These are phyloP conservation scores for Pugionium dolabratum DNA, from an alignment of 345 rosid genomes.

Conservation along the genomic window DNA sequence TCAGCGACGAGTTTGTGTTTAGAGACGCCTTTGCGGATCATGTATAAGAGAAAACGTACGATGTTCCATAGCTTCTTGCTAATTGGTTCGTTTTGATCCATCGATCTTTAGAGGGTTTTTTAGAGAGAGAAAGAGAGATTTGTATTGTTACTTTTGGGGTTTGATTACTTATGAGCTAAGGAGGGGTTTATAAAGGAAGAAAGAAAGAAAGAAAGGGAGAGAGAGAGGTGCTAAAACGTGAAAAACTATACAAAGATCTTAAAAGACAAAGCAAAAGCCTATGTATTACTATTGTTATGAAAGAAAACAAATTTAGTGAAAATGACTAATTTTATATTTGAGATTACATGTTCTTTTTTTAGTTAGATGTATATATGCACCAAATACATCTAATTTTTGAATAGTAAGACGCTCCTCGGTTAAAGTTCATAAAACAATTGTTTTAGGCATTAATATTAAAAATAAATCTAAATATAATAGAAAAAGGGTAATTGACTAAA, in stretches of 20 bases:
- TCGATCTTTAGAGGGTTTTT: conserved; percentile 17
- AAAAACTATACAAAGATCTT: conserved; percentile 29
- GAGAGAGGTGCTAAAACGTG: conserved; percentile 32
- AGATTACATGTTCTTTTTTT: too few relatives aligned
- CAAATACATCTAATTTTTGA: too few relatives aligned
- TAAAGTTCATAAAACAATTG: too few relatives aligned
- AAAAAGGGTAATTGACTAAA: too few relatives aligned
- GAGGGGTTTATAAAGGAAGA: conserved; percentile 50
- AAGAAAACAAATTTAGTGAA: too few relatives aligned
- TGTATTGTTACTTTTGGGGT: conserved; percentile 13
- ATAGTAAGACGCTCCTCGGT: too few relatives aligned
- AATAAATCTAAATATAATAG: too few relatives aligned
- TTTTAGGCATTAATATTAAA: too few relatives aligned
- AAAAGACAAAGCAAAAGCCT: conserved; percentile 29
- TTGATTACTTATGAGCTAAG: conserved; percentile 42
- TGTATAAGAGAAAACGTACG: conserved; percentile 64
- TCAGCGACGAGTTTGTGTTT: conserved; percentile 66
- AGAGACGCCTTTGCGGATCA: conserved; percentile 66
- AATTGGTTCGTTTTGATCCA: conserved; percentile 54
- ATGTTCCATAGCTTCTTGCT: conserved; percentile 67
- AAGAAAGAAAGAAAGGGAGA: not conserved
- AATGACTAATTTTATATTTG: too few relatives aligned
- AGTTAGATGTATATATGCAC: too few relatives aligned
- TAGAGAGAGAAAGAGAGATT: conserved; percentile 24
- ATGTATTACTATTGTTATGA: conserved; percentile 21